Base-by-base conservation (phyloP, 768 basidiomycete genomes). In the Lentinula raphanica region DNA sequence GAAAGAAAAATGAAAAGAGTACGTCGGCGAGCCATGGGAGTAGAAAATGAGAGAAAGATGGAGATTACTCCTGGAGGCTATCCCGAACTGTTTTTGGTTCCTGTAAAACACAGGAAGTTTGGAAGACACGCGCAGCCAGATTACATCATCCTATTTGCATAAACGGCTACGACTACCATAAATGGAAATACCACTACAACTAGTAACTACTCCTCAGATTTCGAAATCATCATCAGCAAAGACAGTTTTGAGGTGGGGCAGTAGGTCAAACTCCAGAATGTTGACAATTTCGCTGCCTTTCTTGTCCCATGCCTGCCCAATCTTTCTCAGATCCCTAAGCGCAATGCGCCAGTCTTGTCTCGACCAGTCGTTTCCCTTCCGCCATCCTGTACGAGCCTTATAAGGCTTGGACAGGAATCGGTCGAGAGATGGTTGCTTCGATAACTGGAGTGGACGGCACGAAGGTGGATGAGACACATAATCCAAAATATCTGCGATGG, bases 321-420 rank as follows among this genome's bases (percentile, higher is more conserved):
- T 70, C 27, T 65, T 66, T 31, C 66, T 70, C 65, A 92, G 63
- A 50, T 73, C 75, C 6, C 63, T 63, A 58, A 87, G 67, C 28
- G 73, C 80, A 12, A 79, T 73, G 61, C 78, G 73, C 90, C 90
- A 92, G 63, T 85, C 87, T 53, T 76, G 72, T 46, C 80, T 74
- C 12, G 85, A 76, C 89, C 89, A 93, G 61, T 92, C 87, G 64
- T 84, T 80, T 1, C 90, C 90, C n/a, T 80, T 71, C 46, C 88
- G 79, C 15, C 81, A 80, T 0, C 87, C 87, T 2, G 56, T 45
- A 28, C 59, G 69, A 21, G 71, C 72, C 35, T 71, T 66, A 60
- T 80, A 76, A 40, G 84, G 78, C 48, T 71, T 71, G 54, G 69
- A 76, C 54, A 86, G 69, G 67, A 88, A 88, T 32, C 74, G 71